Evolutionary conservation across 148 eudicot genomes (phyloP).

Genomic region (Arbutus unedo): DNA sequence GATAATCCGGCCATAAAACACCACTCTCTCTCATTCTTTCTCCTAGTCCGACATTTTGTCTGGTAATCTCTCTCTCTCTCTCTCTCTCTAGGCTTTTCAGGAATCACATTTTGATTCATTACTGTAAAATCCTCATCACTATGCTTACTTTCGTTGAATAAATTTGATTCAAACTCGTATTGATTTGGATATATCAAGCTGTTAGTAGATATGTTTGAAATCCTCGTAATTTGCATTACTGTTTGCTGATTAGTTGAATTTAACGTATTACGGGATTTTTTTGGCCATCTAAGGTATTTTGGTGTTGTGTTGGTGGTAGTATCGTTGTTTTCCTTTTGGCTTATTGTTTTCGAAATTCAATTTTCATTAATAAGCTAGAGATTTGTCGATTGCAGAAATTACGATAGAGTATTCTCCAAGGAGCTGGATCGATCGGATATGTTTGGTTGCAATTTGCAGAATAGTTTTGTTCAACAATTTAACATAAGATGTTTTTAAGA

Average conservation of each 20-base stretch:
- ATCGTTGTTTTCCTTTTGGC: background rate
- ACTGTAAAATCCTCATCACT: background rate
- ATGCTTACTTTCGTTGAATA: background rate
- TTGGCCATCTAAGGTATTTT: background rate
- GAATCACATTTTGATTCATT: conserved; percentile 6
- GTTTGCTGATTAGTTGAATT: background rate
- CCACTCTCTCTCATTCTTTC: conserved; percentile 4
- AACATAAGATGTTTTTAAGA: background rate
- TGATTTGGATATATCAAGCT: background rate
- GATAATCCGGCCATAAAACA: conserved; percentile 16
- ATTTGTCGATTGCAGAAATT: background rate
- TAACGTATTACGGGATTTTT: no score
- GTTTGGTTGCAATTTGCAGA: background rate
- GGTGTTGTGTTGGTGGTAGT: background rate
- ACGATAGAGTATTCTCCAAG: background rate
- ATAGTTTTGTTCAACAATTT: background rate
- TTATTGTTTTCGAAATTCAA: background rate
- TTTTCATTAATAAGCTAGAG: background rate
- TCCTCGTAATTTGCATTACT: background rate
- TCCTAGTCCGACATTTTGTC: conserved; percentile 6
- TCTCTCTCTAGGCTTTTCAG: background rate
- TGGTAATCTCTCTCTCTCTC: conserved; percentile 17
- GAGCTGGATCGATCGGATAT: background rate
- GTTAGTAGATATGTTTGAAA: background rate
- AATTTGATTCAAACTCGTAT: background rate